Evolutionary conservation across 2,329 filamentous ascomycete genomes (phyloP).

Genomic region (Eutypella sp.): DNA sequence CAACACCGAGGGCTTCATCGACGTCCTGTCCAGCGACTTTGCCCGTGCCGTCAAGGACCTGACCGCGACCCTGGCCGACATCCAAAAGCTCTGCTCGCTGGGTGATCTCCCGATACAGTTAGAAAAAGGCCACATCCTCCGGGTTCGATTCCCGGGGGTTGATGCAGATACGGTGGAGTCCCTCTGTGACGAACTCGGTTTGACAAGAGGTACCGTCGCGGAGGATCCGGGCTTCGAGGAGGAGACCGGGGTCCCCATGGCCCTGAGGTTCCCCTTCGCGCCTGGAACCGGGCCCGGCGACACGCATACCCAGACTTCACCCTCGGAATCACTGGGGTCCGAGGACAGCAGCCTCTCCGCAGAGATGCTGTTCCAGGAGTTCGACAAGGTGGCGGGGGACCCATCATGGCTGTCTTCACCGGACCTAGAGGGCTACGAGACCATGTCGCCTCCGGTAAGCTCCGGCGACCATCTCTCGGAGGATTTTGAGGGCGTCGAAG

Average conservation of each 20-base stretch:
- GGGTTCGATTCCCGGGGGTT: conserved; percentile 86
- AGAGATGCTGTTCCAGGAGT: conserved; percentile 34
- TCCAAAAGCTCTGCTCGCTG: conserved; percentile 69
- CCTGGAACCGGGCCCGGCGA: conserved; percentile 39
- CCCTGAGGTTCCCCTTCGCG: conserved; percentile 82
- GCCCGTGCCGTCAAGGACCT: conserved; percentile 80
- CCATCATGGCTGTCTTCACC: conserved; percentile 45
- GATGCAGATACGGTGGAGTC: conserved; percentile 76
- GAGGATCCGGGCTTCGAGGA: conserved; percentile 72
- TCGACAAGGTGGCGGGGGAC: conserved; percentile 37
- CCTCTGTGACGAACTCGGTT: conserved; percentile 81
- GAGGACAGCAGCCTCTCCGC: conserved; percentile 25
- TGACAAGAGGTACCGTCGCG: conserved; percentile 70
- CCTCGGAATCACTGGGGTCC: conserved; percentile 44
- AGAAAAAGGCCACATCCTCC: conserved; percentile 60
- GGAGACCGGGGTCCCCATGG: conserved; percentile 64
- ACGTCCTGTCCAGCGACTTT: conserved; percentile 83
- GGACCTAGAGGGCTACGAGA: conserved; percentile 42
- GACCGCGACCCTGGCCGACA: conserved; percentile 70
- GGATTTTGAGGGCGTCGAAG: conserved; percentile 51
- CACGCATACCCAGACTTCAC: conserved; percentile 35
- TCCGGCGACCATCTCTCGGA: conserved; percentile 40
- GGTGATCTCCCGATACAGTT: conserved; percentile 81
- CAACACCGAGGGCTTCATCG: conserved; percentile 77
- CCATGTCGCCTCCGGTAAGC: conserved; percentile 42